Conservation (phyloP, 2,329 filamentous ascomycete genomes). For the Penicillium sp. region DNA sequence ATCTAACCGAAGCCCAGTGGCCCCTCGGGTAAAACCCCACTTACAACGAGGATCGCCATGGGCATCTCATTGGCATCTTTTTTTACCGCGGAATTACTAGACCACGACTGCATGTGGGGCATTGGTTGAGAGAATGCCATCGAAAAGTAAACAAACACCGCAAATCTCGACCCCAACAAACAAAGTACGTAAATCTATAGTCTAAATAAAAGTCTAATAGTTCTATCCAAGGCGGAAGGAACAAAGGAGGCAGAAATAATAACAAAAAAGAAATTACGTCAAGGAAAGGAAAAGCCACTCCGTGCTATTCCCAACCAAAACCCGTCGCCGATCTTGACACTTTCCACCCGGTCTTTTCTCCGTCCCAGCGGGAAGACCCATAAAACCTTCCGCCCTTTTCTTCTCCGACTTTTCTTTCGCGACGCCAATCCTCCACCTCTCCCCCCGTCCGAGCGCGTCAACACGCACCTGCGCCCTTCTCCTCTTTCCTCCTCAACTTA, state of each 20-base stretch:
- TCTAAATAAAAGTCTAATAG: neutral
- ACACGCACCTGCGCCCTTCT: neutral
- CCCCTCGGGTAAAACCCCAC: conserved; percentile 23
- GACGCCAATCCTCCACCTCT: neutral
- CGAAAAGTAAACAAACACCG: neutral
- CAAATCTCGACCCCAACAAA: neutral
- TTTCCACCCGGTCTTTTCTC: conserved; percentile 6
- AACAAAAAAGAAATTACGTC: neutral
- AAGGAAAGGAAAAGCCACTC: neutral
- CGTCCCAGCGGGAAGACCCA: neutral
- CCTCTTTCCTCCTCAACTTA: neutral
- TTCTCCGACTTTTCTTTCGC: conserved; percentile 1
- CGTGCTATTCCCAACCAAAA: neutral
- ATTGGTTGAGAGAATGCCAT: neutral
- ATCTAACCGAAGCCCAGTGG: conserved; percentile 4
- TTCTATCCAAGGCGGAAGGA: neutral
- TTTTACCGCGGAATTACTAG: conserved; percentile 10
- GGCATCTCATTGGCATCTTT: conserved; percentile 8
- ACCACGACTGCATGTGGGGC: conserved; percentile 10
- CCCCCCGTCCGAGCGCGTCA: neutral
- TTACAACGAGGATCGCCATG: conserved; percentile 9
- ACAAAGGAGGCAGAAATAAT: neutral
- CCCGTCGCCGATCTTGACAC: conserved; percentile 14
- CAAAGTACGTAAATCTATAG: neutral
- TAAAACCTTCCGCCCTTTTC: neutral